These are phyloP conservation scores for Myxozyma vanderwaltii DNA, from an alignment of 805 yeast genomes.

Conservation along the genomic window DNA sequence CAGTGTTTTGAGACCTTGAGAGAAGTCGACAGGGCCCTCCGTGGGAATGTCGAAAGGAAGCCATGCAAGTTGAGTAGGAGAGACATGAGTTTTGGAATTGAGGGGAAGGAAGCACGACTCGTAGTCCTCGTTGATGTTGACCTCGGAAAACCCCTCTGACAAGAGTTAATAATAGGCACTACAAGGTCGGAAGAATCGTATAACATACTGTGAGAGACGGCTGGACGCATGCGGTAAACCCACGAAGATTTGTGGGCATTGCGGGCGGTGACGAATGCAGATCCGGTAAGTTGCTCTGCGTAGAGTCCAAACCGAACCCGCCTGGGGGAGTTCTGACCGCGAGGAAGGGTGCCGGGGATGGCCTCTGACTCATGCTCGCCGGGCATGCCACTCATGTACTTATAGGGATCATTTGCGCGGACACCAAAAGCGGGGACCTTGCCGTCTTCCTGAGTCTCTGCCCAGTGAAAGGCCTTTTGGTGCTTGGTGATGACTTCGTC, in stretches of 20 bases:
- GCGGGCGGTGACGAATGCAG: slow-evolving; percentile 34
- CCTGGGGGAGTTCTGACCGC: slow-evolving; percentile 18
- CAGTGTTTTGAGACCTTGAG: slow-evolving; percentile 34
- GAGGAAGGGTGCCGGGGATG: slow-evolving; percentile 15
- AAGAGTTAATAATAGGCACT: neutral
- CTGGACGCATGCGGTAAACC: slow-evolving; percentile 22
- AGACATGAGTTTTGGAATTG: slow-evolving; percentile 18
- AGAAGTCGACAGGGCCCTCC: slow-evolving; percentile 28
- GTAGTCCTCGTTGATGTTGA: slow-evolving; percentile 17
- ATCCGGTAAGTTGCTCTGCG: slow-evolving; percentile 40
- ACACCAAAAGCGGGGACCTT: slow-evolving; percentile 11
- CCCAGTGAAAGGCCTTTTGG: slow-evolving; percentile 18
- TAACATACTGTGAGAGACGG: slow-evolving; percentile 18
- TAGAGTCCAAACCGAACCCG: slow-evolving; percentile 34
- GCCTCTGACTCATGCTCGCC: slow-evolving; percentile 14
- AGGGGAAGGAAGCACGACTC: slow-evolving; percentile 23
- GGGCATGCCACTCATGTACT: slow-evolving; percentile 4
- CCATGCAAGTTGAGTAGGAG: slow-evolving; percentile 38
- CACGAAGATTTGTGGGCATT: slow-evolving; percentile 13
- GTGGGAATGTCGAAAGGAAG: slow-evolving; percentile 33
- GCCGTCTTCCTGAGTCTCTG: slow-evolving; percentile 17
- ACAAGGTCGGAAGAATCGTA: neutral
- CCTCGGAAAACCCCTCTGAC: slow-evolving; percentile 21
- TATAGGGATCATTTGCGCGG: slow-evolving; percentile 16
- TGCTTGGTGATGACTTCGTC: neutral